Conservation (phyloP, 1,139 yeast genomes). For the Pneumocystis carinii region DNA sequence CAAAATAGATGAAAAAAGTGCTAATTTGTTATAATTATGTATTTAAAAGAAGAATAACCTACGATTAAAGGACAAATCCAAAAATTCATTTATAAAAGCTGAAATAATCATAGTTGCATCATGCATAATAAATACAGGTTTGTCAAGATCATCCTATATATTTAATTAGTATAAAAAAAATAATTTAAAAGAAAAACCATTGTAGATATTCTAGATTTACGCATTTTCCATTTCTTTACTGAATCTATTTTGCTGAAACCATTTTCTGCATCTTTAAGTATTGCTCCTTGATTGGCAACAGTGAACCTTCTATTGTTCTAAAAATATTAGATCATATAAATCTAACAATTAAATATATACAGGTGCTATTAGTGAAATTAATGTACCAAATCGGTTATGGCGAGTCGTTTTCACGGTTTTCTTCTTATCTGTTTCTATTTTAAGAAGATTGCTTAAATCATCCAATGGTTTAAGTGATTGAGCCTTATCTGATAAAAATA, state of each 20-base stretch:
- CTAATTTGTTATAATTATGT: slow-evolving; percentile 3
- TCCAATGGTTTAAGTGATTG: slow-evolving; percentile 4
- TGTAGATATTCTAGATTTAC: neutral
- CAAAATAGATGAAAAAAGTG: slow-evolving; percentile 40
- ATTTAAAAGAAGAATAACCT: slow-evolving; percentile 2
- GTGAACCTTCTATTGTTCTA: slow-evolving; percentile 41
- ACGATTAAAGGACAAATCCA: slow-evolving; percentile 62
- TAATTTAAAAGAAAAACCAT: neutral
- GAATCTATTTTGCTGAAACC: slow-evolving; percentile 49
- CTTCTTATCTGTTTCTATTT: slow-evolving; percentile 40
- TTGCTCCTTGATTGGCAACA: slow-evolving; percentile 63
- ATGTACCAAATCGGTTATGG: slow-evolving; percentile 84
- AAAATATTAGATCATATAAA: neutral
- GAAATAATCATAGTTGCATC: slow-evolving; percentile 27
- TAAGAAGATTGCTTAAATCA: slow-evolving; percentile 38
- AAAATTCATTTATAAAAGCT: slow-evolving; percentile 41
- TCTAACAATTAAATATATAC: neutral
- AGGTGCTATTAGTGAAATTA: slow-evolving; percentile 51
- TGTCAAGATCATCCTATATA: slow-evolving; percentile 18
- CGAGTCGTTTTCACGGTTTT: slow-evolving; percentile 30
- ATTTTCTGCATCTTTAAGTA: slow-evolving; percentile 30
- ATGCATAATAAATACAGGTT: slow-evolving; percentile 21
- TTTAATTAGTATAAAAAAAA: neutral
- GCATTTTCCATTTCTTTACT: slow-evolving; percentile 47
- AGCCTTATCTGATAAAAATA: slow-evolving; percentile 15